A percentile compares a stretch with the other conserved stretches of the same genome.
phyloP scores from a whole-genome alignment of 768 basidiomycete genomes.

The Hypholoma sublateritium region DNA sequence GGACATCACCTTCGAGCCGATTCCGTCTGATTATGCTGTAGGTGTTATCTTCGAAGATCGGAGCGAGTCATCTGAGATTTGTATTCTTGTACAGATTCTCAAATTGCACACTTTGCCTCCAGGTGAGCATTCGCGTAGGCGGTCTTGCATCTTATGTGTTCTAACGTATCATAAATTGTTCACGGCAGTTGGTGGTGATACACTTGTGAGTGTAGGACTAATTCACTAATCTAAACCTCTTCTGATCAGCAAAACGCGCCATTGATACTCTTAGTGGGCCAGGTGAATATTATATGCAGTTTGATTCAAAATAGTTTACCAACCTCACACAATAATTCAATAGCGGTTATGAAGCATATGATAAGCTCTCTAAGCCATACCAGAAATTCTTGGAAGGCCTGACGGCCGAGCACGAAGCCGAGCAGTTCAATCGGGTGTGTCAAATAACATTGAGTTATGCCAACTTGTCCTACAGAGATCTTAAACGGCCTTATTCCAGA shows the following conservation, averaged over 20 bases:
- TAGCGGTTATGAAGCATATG: constrained; percentile 63
- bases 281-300: constrained; percentile 22
- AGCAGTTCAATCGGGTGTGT: constrained; percentile 38
- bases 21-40: constrained; percentile 60
- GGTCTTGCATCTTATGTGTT: no score
- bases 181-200: constrained; percentile 39
- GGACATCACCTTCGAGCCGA: constrained; percentile 60
- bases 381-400: constrained; percentile 57
- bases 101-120: constrained; percentile 41
- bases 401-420: constrained; percentile 52
- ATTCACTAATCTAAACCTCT: no score
- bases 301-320: background rate
- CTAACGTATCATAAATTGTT: background rate
- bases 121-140: constrained; percentile 18
- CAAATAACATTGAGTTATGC: background rate
- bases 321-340: background rate
- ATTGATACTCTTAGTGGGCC: constrained; percentile 31
- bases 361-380: constrained; percentile 55
- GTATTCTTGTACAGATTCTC: constrained; percentile 26
- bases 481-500: constrained; percentile 18
- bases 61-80: background rate
- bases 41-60: background rate
- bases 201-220: constrained; percentile 29
- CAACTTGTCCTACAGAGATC: background rate
- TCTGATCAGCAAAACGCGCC: background rate